Base-by-base conservation (phyloP, 2,329 filamentous ascomycete genomes). In the Boeremia lycopersici region DNA sequence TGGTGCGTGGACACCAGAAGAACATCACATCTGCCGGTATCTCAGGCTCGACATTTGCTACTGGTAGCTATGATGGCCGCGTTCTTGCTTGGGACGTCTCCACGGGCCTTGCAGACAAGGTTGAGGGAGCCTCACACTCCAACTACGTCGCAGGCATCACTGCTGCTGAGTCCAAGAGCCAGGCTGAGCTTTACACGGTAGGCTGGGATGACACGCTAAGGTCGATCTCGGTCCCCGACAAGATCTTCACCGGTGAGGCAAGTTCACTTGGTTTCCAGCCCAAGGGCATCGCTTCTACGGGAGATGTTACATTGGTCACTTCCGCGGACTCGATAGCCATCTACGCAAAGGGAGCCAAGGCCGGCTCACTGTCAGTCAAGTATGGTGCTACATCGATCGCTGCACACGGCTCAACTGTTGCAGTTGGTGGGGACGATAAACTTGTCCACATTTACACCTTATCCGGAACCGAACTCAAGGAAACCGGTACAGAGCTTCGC, bases 141-240 rank as follows among this genome's bases (percentile, higher is more conserved):
- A 96, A 93, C 74, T 93, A 96, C 74, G 86, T 98, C 46, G 86
- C 87, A 3, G 89, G 90, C 45, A 88, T 99, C 60, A 80, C 88
- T 2, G 78, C 85, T 0, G 59, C 69, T 8, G 71, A 72, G 4
- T 45, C 62, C 12, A 67, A 63, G 26, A 54, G 59, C 35, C 73
- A 74, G 53, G 73, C 74, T 29, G 70, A 86, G 61, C 85, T 91
- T n/a, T 93, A 90, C 77, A 93, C 88, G 68, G 89, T 93, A 48
- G 93, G 88, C 60, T 99, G 93, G 95, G 95, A 99, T 71, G 95
- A 99, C 74, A 91, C 88, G 1, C 81, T 98, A 31, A 88, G 92
- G 59, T 88, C 85, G 38, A 82, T 96, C 31, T 92, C 96, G 61
- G 82, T 89, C 54, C 82, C 86, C 0, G 85, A 88, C 47, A 88